Evolutionary conservation across 2,329 filamentous ascomycete genomes (phyloP), one percentile per base, ranked within the genome.

Genomic region (Cordyceps javanica): DNA sequence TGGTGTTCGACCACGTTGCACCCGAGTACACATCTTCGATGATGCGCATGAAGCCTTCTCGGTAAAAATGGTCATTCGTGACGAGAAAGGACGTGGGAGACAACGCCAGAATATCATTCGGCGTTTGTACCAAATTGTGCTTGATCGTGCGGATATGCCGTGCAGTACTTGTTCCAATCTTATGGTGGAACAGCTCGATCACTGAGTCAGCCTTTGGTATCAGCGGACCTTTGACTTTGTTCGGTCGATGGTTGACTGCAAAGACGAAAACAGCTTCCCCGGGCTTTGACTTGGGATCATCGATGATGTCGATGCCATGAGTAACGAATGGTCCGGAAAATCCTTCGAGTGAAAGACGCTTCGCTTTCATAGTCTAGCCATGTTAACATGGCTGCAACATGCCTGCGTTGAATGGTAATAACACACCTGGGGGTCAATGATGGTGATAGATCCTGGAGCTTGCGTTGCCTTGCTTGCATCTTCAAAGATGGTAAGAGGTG

Each of bases 291-390:
- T 74, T 63, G 0, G 75, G 76, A 60, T 85, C 81, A 3, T 72
- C 66, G n/a, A 83, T 73, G 7, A 87, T 72, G 59, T 83, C 82
- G 60, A 87, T 82, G 1, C 83, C 83, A 61, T 87, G 83, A 0
- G 83, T 83, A 6, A 80, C 64, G 51, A 86, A 84, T 0, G 81
- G 73, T 0, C 74, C 74, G 2, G 75, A 59, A 60, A 85, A 86
- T 55, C 77, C 75, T 7, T 77, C 69, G 16, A 85, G 74, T 0
- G 64, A 60, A 3, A 87, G 71, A 23, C 76, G 72, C 45, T 69
- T 73, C 1, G 75, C 73, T 49, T 71, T 72, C 62, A 76, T 66
- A 2, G 75, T 81, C 77, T 82, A 10, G 50, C 16, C 1, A 39
- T 1, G 58, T 61, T 1, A 60, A 58, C 28, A 10, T 32, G 23